A percentile compares a stretch with the other conserved stretches of the same genome.
phyloP scores from a whole-genome alignment of 352 stramenopile species.

The Phytopythium montanum region DNA sequence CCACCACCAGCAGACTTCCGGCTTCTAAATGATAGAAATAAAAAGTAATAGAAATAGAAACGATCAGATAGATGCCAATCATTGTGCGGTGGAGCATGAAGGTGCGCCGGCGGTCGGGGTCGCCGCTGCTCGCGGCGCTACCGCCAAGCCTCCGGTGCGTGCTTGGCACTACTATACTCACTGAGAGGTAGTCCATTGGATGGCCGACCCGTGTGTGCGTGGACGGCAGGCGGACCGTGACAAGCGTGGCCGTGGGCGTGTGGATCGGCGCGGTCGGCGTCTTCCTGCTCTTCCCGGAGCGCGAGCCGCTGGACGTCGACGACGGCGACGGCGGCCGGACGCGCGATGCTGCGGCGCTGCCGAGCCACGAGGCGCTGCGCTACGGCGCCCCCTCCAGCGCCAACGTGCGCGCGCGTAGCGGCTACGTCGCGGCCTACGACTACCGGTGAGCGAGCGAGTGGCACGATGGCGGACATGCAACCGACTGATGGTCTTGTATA shows the following conservation, averaged over 20 bases:
- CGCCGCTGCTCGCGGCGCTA: slow-evolving; percentile 24
- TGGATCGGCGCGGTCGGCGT: slow-evolving; percentile 44
- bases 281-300: slow-evolving; percentile 31
- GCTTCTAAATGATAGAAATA: no score
- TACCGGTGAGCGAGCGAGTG: slow-evolving; percentile 38
- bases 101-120: slow-evolving; percentile 14
- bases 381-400: slow-evolving; percentile 63
- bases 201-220: not conserved
- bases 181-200: not conserved
- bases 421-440: slow-evolving; percentile 86
- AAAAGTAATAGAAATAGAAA: no score
- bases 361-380: slow-evolving; percentile 62
- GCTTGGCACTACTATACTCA: not conserved
- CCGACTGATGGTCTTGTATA: slow-evolving; percentile 13
- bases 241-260: slow-evolving; percentile 45
- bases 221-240: slow-evolving; percentile 26
- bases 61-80: not conserved
- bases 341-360: slow-evolving; percentile 9
- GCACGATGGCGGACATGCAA: not conserved
- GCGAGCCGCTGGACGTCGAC: slow-evolving; percentile 3
- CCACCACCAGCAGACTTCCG: no score
- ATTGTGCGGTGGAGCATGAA: slow-evolving; percentile 18
- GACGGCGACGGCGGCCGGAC: not conserved
- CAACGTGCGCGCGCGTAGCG: slow-evolving; percentile 71
- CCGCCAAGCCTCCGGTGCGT: slow-evolving; percentile 31